Evolutionary conservation across 768 basidiomycete genomes (phyloP).

Genomic region (Amanita molliuscula): DNA sequence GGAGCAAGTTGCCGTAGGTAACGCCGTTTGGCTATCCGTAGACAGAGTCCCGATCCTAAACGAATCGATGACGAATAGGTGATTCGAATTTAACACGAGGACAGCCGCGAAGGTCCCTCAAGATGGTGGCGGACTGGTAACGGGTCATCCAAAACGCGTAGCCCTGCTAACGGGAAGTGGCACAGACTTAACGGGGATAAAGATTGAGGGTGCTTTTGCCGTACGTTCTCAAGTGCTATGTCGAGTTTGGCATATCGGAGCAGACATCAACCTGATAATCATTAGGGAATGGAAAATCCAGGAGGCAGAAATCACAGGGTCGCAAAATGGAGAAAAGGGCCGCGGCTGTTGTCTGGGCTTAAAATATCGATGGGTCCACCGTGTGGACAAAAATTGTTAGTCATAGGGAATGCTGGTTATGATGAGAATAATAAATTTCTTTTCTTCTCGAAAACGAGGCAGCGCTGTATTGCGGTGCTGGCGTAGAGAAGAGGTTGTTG

Average conservation of each 20-base stretch:
- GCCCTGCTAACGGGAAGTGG: not conserved
- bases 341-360: conserved; percentile 1
- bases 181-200: not conserved
- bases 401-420: not conserved
- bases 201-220: not conserved
- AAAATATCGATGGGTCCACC: not conserved
- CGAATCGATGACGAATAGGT: no score
- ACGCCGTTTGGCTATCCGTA: no score
- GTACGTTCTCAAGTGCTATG: not conserved
- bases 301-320: conserved; percentile 3
- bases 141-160: not conserved
- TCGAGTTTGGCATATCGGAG: not conserved
- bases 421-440: not conserved
- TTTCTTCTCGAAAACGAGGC: not conserved
- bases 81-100: not conserved
- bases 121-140: not conserved
- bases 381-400: not conserved
- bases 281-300: not conserved
- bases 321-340: not conserved
- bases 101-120: not conserved
- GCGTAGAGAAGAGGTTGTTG: not conserved
- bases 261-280: not conserved
- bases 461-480: not conserved
- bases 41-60: no score
- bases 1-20: no score